phyloP scores from a whole-genome alignment of 139 green algal species.

The Coelastrella sp. region DNA sequence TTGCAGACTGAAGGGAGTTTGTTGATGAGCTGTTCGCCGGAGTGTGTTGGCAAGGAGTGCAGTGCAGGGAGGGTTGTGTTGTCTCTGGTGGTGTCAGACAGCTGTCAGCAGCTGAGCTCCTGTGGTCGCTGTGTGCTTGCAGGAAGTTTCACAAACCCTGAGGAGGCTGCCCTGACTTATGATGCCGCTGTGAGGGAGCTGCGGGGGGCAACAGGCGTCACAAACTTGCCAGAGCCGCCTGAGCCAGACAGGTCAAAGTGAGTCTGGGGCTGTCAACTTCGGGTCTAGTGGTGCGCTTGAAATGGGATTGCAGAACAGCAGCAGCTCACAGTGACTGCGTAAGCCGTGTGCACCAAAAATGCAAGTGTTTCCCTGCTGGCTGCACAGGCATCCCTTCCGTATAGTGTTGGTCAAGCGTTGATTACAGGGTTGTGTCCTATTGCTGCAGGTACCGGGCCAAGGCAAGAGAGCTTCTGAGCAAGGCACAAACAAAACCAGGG shows the following conservation, averaged over 20 bases:
- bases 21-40: background rate
- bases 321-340: background rate
- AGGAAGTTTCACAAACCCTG: slow-evolving; percentile 85
- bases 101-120: background rate
- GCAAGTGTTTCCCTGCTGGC: background rate
- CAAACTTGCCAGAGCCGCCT: slow-evolving; percentile 66
- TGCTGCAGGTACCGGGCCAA: background rate
- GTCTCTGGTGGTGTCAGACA: background rate
- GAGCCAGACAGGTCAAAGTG: background rate
- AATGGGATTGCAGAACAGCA: background rate
- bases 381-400: background rate
- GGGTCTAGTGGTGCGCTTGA: background rate
- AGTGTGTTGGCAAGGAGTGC: background rate
- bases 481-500: background rate
- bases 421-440: background rate
- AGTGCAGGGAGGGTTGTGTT: background rate
- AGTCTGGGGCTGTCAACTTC: background rate
- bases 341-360: background rate
- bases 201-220: slow-evolving; percentile 50
- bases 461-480: background rate
- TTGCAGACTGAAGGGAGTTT: background rate
- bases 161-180: slow-evolving; percentile 82
- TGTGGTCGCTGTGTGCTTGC: background rate
- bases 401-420: background rate
- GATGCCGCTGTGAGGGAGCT: slow-evolving; percentile 76